These are phyloP conservation scores for Boletus tomentosulus DNA, from an alignment of 768 basidiomycete species.

Conservation along the genomic window DNA sequence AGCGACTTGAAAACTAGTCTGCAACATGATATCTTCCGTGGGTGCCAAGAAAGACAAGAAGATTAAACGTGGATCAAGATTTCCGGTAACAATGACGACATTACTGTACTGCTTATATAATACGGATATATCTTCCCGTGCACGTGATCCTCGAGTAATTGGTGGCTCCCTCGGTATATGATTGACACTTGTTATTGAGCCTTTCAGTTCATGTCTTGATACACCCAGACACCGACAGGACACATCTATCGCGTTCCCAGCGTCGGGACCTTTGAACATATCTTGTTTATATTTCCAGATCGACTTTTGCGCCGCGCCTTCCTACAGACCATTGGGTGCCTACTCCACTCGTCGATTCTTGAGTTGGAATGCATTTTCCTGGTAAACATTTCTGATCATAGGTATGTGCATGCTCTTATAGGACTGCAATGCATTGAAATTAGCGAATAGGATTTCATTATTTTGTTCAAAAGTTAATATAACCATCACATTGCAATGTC, in stretches of 20 bases:
- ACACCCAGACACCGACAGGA: conserved; percentile 8
- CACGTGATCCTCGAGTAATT: conserved; percentile 24
- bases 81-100: not conserved
- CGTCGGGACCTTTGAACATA: conserved; percentile 7
- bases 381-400: conserved; percentile 17
- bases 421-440: not conserved
- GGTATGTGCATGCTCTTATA: conserved; percentile 8
- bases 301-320: conserved; percentile 6
- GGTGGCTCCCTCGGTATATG: conserved; percentile 3
- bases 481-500: conserved; percentile 16
- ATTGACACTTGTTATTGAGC: conserved; percentile 9
- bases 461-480: conserved; percentile 4
- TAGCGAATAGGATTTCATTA: conserved; percentile 8
- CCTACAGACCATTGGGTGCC: conserved; percentile 9
- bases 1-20: no score
- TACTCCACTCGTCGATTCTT: conserved; percentile 6
- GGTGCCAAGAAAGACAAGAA: no score
- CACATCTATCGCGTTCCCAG: conserved; percentile 5
- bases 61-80: no score
- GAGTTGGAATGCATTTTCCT: conserved; percentile 22
- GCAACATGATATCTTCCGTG: no score
- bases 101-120: not conserved
- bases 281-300: conserved; percentile 24
- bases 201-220: conserved; percentile 23
- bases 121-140: conserved; percentile 10